A percentile compares a stretch with the other conserved stretches of the same genome.
Conservation (phyloP, 768 basidiomycete genomes). For the Rhizopogon salebrosus region DNA sequence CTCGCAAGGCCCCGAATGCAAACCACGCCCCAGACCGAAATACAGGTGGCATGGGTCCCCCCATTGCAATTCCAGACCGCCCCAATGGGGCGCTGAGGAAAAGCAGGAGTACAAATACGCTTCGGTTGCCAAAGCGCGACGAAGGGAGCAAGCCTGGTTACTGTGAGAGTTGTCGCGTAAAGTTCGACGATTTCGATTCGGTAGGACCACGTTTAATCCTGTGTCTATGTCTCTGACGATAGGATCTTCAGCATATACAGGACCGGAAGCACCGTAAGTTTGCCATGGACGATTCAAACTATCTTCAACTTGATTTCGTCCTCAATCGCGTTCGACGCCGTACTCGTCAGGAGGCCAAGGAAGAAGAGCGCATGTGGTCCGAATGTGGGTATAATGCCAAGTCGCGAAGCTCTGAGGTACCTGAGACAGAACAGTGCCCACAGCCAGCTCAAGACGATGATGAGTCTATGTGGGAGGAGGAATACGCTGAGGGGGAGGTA, state of each 20-base stretch:
- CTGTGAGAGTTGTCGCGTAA: slow-evolving; percentile 91
- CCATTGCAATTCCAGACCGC: slow-evolving; percentile 50
- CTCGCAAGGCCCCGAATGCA: slow-evolving; percentile 37
- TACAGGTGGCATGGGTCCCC: slow-evolving; percentile 60
- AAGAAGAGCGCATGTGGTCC: slow-evolving; percentile 19
- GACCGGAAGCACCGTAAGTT: slow-evolving; percentile 78
- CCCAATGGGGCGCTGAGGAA: slow-evolving; percentile 52
- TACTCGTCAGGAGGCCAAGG: slow-evolving; percentile 21
- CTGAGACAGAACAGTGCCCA: slow-evolving; percentile 17
- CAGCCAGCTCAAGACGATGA: slow-evolving; percentile 13
- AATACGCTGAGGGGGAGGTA: slow-evolving; percentile 17
- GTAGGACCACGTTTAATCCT: slow-evolving; percentile 40
- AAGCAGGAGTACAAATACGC: slow-evolving; percentile 76
- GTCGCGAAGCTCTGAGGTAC: slow-evolving; percentile 12
- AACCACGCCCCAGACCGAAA: slow-evolving; percentile 8
- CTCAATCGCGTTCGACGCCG: slow-evolving; percentile 57
- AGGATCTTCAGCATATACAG: slow-evolving; percentile 55
- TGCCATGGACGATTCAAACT: slow-evolving; percentile 74
- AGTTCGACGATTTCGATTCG: slow-evolving; percentile 81
- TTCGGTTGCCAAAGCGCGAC: slow-evolving; percentile 71
- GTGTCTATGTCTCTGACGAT: slow-evolving; percentile 1
- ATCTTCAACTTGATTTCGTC: slow-evolving; percentile 70
- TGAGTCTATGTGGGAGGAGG: slow-evolving; percentile 17
- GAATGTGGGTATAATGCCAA: slow-evolving; percentile 6
- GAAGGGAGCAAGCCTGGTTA: slow-evolving; percentile 92